These are phyloP conservation scores for Entomophthora muscae DNA, from an alignment of 371 early-diverging fungal genomes.

Conservation along the genomic window DNA sequence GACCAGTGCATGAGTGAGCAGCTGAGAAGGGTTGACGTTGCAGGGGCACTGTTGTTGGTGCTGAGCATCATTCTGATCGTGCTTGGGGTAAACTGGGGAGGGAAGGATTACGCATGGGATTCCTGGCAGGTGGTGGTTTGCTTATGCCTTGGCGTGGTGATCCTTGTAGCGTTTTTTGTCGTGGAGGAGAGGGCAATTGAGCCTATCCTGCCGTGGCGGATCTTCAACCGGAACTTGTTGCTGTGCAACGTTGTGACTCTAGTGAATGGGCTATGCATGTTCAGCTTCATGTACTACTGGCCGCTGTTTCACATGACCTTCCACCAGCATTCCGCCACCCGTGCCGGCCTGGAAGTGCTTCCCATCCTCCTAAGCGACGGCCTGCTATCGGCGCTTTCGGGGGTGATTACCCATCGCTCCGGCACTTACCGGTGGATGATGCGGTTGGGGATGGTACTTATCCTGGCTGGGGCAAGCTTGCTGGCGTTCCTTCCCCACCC, in stretches of 20 bases:
- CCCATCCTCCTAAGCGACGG: conserved; percentile 27
- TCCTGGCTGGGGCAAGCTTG: neutral
- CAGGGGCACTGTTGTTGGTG: neutral
- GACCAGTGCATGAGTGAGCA: neutral
- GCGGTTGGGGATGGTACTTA: neutral
- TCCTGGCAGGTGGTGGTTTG: conserved; percentile 1
- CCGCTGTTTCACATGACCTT: conserved; percentile 34
- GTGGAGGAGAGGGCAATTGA: neutral
- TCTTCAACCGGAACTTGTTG: neutral
- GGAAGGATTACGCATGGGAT: neutral
- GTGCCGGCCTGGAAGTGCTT: conserved; percentile 32
- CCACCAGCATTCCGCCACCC: conserved; percentile 15
- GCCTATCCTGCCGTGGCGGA: neutral
- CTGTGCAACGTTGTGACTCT: conserved; percentile 19
- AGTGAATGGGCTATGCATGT: conserved; percentile 45
- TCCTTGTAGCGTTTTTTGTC: neutral
- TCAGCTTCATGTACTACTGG: conserved; percentile 51
- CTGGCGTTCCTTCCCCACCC: neutral
- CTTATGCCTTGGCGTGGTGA: neutral
- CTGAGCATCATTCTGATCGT: neutral
- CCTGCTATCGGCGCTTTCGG: conserved; percentile 12
- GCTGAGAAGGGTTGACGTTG: neutral
- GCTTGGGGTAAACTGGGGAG: neutral
- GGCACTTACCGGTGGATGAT: neutral
- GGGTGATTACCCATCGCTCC: conserved; percentile 19